Evolutionary conservation across 2,329 filamentous ascomycete genomes (phyloP), one percentile per base, ranked within the genome.

Genomic region (Fusarium sp.): DNA sequence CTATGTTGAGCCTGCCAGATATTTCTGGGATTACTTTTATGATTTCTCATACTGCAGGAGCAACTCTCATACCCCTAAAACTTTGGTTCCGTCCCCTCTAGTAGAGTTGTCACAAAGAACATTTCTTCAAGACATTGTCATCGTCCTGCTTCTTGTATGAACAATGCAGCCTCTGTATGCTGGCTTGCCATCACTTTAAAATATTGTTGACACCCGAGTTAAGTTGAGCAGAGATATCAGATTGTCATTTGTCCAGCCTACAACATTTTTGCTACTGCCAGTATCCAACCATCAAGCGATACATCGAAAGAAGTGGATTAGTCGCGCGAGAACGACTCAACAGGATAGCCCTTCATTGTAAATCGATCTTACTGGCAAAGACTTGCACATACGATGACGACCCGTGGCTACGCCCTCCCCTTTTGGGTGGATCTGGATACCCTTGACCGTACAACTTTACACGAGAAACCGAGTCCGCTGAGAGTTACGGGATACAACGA

Each of bases 401-500:
- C 78, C 75, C 14, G 67, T 51, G 54, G 71, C 70, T 50, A 67
- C 63, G 44, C 74, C 51, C 55, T 77, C 68, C 18, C 71, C 76
- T 57, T 70, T 52, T 59, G 58, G 34, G 37, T 77, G 74, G 79
- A 78, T 72, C 66, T 80, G 76, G 67, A 74, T 73, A 62, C 77
- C 65, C 58, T 75, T 63, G 51, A 52, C 21, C 57, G 64, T 11
- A 61, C 62, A 58, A 74, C 42, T 72, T 25, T 31, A 14, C 50
- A 50, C 23, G 78, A 77, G 70, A 73, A 75, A 58, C 82, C 85
- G 19, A 79, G 79, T 31, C 86, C 87, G 13, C 75, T 88, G 34
- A 82, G 84, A 42, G 85, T 88, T 72, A 75, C 83, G 72, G 88
- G 86, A 73, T 77, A 78, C 34, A 45, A 49, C 11, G 56, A 14